Evolutionary conservation across 768 basidiomycete genomes (phyloP), one percentile per base, ranked within the genome.

Genomic region (Tephrocybe rancida): DNA sequence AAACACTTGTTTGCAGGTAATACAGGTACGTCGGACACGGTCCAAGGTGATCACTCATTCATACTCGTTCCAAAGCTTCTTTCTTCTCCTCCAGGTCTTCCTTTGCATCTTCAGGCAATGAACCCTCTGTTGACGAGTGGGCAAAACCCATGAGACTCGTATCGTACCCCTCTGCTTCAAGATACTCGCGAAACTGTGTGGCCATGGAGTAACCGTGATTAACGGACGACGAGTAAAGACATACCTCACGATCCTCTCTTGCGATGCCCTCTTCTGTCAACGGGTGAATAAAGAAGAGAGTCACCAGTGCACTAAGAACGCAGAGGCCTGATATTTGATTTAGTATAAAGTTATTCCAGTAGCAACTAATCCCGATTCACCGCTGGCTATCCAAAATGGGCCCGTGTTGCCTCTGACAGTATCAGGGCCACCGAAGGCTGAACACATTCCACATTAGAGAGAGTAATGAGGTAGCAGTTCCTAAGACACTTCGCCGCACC

Each of bases 301-400:
- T 27, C 21, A 58, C 47, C 11, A 53, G 27, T 25, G 51, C 55
- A 39, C 55, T 55, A 13, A 58, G 29, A 21, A 58, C n/a, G n/a
- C 48, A 54, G 24, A 58, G 52, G 14, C 53, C 57, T 58, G 39
- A 16, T 6, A 18, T 41, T 9, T 22, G 21, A 19, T 6, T 19
- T 41, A 19, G n/a, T 16, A 13, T 37, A 9, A 37, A 5, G 10
- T 9, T 5, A 37, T 8, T 37, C 16, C 35, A 41, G 9, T 8
- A 41, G 19, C 18, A 19, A 19, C 39, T 48, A 22, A 43, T n/a
- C n/a, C 3, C 8, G 13, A 41, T 54, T 29, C 55, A 75, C 85
- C 87, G 59, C 88, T 88, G 16, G 79, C 91, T 56, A 92, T 67
- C 88, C 87, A 92, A 79, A 92, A 92, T 5, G 90, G 90, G 8